Base-by-base conservation (phyloP, 2,329 filamentous ascomycete genomes). In the Scopulariopsis brevicaulis region DNA sequence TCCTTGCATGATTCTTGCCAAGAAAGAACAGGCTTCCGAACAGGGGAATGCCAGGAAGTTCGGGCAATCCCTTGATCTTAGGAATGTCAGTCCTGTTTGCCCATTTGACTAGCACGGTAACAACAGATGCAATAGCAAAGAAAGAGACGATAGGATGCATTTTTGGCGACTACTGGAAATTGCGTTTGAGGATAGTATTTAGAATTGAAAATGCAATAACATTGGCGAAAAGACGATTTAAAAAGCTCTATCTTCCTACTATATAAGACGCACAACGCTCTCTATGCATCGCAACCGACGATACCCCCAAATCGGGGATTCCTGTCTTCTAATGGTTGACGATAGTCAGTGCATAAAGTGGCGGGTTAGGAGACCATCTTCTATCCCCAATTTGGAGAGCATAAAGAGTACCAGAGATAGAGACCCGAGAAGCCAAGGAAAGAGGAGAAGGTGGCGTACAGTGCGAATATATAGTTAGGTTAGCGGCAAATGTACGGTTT, bases 11-110 rank as follows among this genome's bases (percentile, higher is more conserved):
- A 56, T 79, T 71, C 3, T 76, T 73, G 2, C 83, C 81, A 7
- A 87, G 73, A 63, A 85, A 78, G 1, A 85, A 64, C 4, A 87
- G 70, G 60, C 83, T 86, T 4, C 84, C 84, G 62, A 87, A 83
- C 8, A 87, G 64, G 5, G 82, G 82, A 4, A 84, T 66, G 0
- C 82, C 83, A 0, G 83, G 82, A 50, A 85, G 77, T 63, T 85
- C 81, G 2, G 82, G 81, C 1, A 85, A 68, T 6, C 76, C 76
- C 63, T 84, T 83, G 67, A 85, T 83, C 64, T 81, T 82, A 4
- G 82, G 77, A 0, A 75, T 70, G 62, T 85, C 81, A 1, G 82
- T 85, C 1, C 65, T 63, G 55, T 73, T 74, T 18, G 76, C 65
- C 43, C 69, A 65, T 24, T 62, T 67, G 56, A 68, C 46, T n/a